phyloP scores from a whole-genome alignment of 2,329 filamentous ascomycete genomes.

The Diaporthe helianthi region DNA sequence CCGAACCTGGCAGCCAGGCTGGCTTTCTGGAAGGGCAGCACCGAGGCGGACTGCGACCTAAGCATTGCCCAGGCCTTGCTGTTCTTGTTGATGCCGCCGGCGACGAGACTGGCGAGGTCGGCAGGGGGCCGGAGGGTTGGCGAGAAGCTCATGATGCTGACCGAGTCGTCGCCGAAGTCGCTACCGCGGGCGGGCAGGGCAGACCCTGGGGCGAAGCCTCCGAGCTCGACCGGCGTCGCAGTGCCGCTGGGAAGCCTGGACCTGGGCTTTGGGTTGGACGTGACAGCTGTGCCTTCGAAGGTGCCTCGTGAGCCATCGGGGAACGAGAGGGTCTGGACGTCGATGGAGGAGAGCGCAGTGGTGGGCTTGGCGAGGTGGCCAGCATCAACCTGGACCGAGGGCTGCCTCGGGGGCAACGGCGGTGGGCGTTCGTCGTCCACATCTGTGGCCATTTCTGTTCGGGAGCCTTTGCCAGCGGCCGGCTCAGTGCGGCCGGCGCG shows the following conservation, averaged over 20 bases:
- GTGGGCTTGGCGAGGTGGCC: slow-evolving; percentile 71
- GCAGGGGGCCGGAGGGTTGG: slow-evolving; percentile 68
- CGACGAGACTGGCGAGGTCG: slow-evolving; percentile 83
- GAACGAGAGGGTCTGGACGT: slow-evolving; percentile 78
- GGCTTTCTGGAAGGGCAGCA: slow-evolving; percentile 64
- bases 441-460: slow-evolving; percentile 17
- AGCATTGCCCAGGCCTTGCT: slow-evolving; percentile 75
- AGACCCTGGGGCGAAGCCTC: slow-evolving; percentile 32
- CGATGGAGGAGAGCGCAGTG: slow-evolving; percentile 82
- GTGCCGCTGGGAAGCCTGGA: slow-evolving; percentile 46
- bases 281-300: slow-evolving; percentile 52
- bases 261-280: slow-evolving; percentile 5
- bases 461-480: slow-evolving; percentile 23
- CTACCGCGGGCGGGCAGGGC: slow-evolving; percentile 26
- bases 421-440: slow-evolving; percentile 37
- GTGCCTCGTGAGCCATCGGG: slow-evolving; percentile 73
- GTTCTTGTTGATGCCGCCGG: slow-evolving; percentile 70
- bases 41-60: slow-evolving; percentile 64
- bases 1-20: slow-evolving; percentile 57
- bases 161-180: slow-evolving; percentile 59
- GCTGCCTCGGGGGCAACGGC: slow-evolving; percentile 40
- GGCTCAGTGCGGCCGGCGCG: slow-evolving; percentile 34
- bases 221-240: slow-evolving; percentile 46
- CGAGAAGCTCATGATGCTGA: slow-evolving; percentile 71
- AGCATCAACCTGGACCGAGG: slow-evolving; percentile 38